Base-by-base conservation (phyloP, 2,329 filamentous ascomycete genomes). In the Neofusicoccum sp. region DNA sequence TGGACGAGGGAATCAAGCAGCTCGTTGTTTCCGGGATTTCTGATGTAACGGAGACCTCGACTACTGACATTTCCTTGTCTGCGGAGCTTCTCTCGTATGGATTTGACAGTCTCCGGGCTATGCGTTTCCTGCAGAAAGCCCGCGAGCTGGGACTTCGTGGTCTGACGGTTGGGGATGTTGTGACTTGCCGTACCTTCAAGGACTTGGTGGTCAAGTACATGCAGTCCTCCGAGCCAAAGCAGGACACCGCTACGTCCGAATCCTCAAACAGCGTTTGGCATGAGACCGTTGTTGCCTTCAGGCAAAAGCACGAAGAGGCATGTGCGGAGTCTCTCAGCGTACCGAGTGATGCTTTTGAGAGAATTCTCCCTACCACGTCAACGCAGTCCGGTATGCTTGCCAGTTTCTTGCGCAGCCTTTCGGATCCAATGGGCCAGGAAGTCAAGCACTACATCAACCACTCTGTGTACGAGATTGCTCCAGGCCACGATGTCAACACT, bases 81-180 rank as follows among this genome's bases (percentile, higher is more conserved):
- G 66, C 68, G 34, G 66, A 58, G 56, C 70, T 72, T 56, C 68
- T 70, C 34, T 60, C 56, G 4, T 58, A 59, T 6, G 70, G 70
- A n/a, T 69, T 69, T 14, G 69, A 72, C 52, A 67, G 65, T 14
- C 65, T 72, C 16, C 49, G 48, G 9, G 67, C 69, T 9, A 72
- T 72, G 69, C 63, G 64, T 12, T 64, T 71, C 4, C 50, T 65
- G 2, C 44, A 64, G 1, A 56, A 64, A 28, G 67, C 68, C 3
- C 58, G 66, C 31, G 33, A 34, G 2, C 29, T 49, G 12, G 61
- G 64, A 4, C 54, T 75, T 56, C 37, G 67, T 64, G 62, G 68
- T 2, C 47, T 69, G 36, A 66, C 68, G 12, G 70, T 74, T 14
- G 66, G 68, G 4, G 72, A 74, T 52, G 68, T 77, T 6, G 67